These are phyloP conservation scores for Suillus clintonianus DNA, from an alignment of 768 basidiomycete species.

Conservation along the genomic window DNA sequence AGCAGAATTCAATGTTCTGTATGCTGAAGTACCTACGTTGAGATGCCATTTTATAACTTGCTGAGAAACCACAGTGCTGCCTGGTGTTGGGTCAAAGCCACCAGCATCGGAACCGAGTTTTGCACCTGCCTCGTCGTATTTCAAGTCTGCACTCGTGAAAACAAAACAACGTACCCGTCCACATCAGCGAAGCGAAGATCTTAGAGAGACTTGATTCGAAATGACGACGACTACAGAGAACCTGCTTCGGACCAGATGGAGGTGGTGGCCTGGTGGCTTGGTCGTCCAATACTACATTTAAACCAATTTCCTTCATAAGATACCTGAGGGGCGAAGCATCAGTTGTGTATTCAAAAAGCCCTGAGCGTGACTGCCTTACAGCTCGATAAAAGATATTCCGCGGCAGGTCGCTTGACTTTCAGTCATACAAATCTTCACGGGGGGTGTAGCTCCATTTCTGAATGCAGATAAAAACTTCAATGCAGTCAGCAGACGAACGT, in stretches of 20 bases:
- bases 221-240: neutral
- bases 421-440: neutral
- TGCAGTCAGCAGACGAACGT: neutral
- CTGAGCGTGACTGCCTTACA: neutral
- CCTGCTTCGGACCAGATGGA: neutral
- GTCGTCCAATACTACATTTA: neutral
- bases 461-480: neutral
- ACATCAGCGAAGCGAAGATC: conserved; percentile 7
- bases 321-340: neutral
- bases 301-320: neutral
- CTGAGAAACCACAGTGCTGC: conserved; percentile 3
- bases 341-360: neutral
- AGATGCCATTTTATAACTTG: conserved; percentile 8
- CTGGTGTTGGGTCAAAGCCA: conserved; percentile 6
- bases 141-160: neutral
- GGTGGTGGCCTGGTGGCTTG: neutral
- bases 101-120: conserved; percentile 5
- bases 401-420: neutral
- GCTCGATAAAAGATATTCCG: neutral
- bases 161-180: conserved; percentile 8
- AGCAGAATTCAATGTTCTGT: too few species aligned
- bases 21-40: conserved; percentile 10
- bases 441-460: neutral
- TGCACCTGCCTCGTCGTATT: conserved; percentile 6
- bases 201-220: conserved; percentile 5